Conservation (phyloP, 2,329 filamentous ascomycete species). For the Penicillium sp. region DNA sequence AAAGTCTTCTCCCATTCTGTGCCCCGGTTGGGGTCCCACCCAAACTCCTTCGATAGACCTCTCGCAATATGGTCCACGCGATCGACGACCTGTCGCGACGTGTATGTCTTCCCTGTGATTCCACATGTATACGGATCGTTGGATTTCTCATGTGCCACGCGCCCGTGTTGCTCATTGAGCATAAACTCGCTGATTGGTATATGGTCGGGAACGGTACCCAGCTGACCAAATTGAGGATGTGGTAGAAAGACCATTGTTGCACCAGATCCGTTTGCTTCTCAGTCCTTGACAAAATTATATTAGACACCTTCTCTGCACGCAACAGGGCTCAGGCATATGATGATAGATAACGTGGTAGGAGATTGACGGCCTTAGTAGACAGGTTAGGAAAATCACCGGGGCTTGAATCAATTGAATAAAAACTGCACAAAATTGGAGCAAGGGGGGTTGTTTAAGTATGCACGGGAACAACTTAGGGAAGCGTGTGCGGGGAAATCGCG, state of each 20-base stretch:
- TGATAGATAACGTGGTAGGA: too few species aligned
- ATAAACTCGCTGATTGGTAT: slow-evolving; percentile 77
- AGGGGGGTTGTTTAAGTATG: neutral
- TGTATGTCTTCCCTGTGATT: slow-evolving; percentile 68
- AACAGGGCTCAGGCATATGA: too few species aligned
- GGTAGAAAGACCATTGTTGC: slow-evolving; percentile 49
- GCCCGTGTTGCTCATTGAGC: slow-evolving; percentile 69
- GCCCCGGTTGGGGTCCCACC: slow-evolving; percentile 68
- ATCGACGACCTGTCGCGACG: slow-evolving; percentile 62
- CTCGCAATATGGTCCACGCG: slow-evolving; percentile 68
- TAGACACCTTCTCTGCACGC: too few species aligned
- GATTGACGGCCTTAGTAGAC: too few species aligned
- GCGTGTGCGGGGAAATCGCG: neutral
- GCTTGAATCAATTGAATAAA: too few species aligned
- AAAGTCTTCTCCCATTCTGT: slow-evolving; percentile 81
- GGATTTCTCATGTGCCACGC: slow-evolving; percentile 63
- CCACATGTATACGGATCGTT: slow-evolving; percentile 76
- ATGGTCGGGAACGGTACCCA: slow-evolving; percentile 67
- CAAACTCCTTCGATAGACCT: slow-evolving; percentile 69
- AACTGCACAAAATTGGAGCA: neutral
- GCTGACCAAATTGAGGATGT: slow-evolving; percentile 38
- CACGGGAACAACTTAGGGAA: neutral
- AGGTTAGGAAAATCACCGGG: too few species aligned
- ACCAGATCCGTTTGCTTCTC: neutral
- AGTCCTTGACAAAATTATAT: too few species aligned